Evolutionary conservation across 2,329 filamentous ascomycete genomes (phyloP).

Genomic region (Microcyclosporella mali): DNA sequence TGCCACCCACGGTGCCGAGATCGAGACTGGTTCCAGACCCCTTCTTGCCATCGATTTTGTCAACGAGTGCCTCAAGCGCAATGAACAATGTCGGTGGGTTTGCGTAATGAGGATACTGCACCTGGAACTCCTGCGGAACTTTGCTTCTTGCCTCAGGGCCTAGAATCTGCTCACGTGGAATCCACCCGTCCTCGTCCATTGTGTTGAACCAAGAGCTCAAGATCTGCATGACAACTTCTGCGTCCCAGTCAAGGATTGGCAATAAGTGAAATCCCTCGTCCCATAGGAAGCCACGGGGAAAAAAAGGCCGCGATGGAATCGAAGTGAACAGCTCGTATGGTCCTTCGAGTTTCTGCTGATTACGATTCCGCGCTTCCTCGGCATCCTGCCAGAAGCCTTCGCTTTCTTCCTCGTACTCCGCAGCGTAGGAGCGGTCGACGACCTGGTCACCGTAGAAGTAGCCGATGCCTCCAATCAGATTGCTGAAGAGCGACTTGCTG

Average conservation of each 20-base stretch:
- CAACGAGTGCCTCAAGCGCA: slow-evolving; percentile 75
- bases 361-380: slow-evolving; percentile 66
- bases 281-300: slow-evolving; percentile 94
- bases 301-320: slow-evolving; percentile 90
- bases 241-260: slow-evolving; percentile 88
- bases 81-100: slow-evolving; percentile 95
- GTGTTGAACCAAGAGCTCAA: slow-evolving; percentile 92
- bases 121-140: slow-evolving; percentile 85
- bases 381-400: slow-evolving; percentile 95
- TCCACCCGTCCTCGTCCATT: slow-evolving; percentile 97
- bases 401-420: slow-evolving; percentile 89
- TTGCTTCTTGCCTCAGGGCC: slow-evolving; percentile 89
- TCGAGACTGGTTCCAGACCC: slow-evolving; percentile 12
- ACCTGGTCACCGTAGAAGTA: slow-evolving; percentile 89
- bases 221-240: slow-evolving; percentile 79
- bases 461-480: slow-evolving; percentile 86
- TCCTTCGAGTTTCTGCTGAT: slow-evolving; percentile 64
- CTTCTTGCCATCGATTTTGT: slow-evolving; percentile 57
- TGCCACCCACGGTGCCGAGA: slow-evolving; percentile 34
- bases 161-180: slow-evolving; percentile 90
- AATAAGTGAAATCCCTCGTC: slow-evolving; percentile 95
- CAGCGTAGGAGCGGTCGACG: slow-evolving; percentile 84
- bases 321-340: slow-evolving; percentile 86
- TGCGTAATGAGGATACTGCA: slow-evolving; percentile 94
- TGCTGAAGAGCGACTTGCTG: slow-evolving; percentile 86